Evolutionary conservation across 2,329 filamentous ascomycete species (phyloP), one percentile per base, ranked within the genome.

Genomic region (Paramyrothecium roridum): DNA sequence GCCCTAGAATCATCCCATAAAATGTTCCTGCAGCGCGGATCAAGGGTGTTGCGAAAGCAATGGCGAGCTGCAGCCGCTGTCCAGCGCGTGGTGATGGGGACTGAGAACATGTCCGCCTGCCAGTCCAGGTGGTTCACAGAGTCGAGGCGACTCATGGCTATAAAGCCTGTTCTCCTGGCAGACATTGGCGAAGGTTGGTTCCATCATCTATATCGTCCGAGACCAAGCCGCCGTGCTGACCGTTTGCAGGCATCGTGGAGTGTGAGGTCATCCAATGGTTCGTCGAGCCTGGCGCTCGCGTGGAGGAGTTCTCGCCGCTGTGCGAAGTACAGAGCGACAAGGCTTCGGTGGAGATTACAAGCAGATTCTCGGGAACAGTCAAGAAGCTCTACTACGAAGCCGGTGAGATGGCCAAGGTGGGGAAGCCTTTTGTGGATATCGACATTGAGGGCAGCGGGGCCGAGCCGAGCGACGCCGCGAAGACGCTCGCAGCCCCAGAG

Each of bases 181-280:
- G 91, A 96, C 68, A 95, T 96, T 72, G 91, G 91, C 52, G 91
- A 96, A 80, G 89, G 89, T 89, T 63, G 59, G 75, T 69, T 12
- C n/a, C 26, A 49, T 17, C 50, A n/a, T 47, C 11, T 3, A n/a
- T 8, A 23, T 2, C 7, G 13, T 19, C 17, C 48, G 17, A n/a
- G n/a, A 20, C 40, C 46, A 19, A 22, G n/a, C 33, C 50, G 21
- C 43, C 40, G 17, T 20, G 19, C 34, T 16, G 48, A 56, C 61
- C 26, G 26, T 10, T 30, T 30, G 10, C 64, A 95, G 95, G 95
- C 54, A 99, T 98, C 67, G 93, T 95, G 70, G 95, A 99, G 76
- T 96, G 95, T 69, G 95, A 99, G 74, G 91, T 99, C 67, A 98
- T 98, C 67, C 95, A 99, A 78, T 99, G 95, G 95, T 99, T 98